Evolutionary conservation across 192 early-diverging fungal species (phyloP).

Genomic region (Thoreauomyces humboldtii): DNA sequence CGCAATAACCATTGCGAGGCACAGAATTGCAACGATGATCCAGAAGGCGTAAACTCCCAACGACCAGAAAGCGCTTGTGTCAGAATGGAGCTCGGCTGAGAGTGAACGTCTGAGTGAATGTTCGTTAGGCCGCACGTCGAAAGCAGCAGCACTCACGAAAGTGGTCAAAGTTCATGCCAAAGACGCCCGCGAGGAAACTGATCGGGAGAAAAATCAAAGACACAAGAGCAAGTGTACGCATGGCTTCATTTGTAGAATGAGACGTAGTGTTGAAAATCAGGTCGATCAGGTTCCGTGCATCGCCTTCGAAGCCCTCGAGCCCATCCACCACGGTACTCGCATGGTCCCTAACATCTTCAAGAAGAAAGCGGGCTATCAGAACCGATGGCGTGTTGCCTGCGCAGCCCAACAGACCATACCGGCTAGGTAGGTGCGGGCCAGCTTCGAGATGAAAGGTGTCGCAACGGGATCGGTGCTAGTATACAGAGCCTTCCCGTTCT

Average conservation of each 20-base stretch:
- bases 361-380: no score
- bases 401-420: no score
- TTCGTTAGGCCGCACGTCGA: neutral
- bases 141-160: constrained; percentile 8
- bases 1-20: neutral
- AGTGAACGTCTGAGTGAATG: neutral
- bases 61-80: neutral
- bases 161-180: constrained; percentile 43
- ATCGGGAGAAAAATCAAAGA: constrained; percentile 36
- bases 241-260: constrained; percentile 38
- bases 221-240: constrained; percentile 35
- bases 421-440: constrained; percentile 30
- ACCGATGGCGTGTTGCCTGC: no score
- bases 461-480: neutral
- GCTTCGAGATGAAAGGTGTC: constrained; percentile 11
- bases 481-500: constrained; percentile 2
- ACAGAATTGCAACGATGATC: neutral
- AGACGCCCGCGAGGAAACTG: constrained; percentile 36
- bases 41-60: constrained; percentile 27
- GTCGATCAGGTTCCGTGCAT: constrained; percentile 22
- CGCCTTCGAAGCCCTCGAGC: constrained; percentile 26
- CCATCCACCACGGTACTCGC: constrained; percentile 1
- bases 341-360: constrained; percentile 35
- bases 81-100: neutral
- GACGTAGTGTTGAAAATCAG: constrained; percentile 37